phyloP scores from a whole-genome alignment of 139 green algal species.

The Nannochloris sp. region DNA sequence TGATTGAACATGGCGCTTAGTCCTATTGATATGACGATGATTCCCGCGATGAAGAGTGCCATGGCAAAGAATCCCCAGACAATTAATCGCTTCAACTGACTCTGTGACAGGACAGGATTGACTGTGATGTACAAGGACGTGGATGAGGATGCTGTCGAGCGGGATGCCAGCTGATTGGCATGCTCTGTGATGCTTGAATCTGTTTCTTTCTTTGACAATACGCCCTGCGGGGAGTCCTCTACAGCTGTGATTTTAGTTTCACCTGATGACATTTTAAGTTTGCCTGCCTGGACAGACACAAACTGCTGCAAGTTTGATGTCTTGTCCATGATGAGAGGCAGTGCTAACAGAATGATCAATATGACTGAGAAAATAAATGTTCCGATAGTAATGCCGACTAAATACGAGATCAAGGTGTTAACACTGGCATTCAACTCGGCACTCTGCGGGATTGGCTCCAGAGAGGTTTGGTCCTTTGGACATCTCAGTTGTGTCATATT shows the following conservation, averaged over 20 bases:
- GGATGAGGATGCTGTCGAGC: too few species aligned
- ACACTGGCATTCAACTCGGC: not conserved
- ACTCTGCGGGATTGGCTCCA: not conserved
- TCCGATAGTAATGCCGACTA: not conserved
- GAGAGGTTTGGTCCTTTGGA: not conserved
- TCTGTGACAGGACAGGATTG: not conserved
- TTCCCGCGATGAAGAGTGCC: not conserved
- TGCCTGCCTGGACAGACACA: not conserved
- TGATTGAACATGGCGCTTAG: not conserved
- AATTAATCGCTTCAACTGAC: not conserved
- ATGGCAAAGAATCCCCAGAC: not conserved
- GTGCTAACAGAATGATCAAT: not conserved
- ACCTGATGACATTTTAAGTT: too few species aligned
- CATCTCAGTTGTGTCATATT: not conserved
- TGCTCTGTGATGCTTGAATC: too few species aligned
- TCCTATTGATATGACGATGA: not conserved
- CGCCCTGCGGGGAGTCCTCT: too few species aligned
- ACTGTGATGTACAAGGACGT: not conserved
- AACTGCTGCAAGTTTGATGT: not conserved
- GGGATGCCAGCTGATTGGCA: too few species aligned
- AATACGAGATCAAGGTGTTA: not conserved
- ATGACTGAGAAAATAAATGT: not conserved
- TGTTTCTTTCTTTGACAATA: too few species aligned
- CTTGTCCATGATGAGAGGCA: slow-evolving; percentile 2
- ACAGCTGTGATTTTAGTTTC: too few species aligned